Conservation (phyloP, 1,284 basidiomycete species). For the Quambalaria eucalypti region DNA sequence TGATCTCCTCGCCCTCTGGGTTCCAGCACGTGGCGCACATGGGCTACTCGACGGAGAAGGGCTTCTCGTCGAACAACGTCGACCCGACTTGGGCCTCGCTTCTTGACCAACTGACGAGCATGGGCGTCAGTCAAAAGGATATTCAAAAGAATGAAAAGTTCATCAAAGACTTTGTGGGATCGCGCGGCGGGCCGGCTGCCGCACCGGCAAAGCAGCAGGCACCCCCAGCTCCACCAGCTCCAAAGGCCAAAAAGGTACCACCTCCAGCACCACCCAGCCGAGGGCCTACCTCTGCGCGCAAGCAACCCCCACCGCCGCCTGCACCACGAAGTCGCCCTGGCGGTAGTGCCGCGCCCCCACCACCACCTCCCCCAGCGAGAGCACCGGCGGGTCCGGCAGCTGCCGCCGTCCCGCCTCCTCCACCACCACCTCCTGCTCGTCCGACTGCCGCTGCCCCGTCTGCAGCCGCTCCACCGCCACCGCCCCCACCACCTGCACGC, state of each 20-base stretch:
- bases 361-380: constrained; percentile 22
- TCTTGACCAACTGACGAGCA: constrained; percentile 61
- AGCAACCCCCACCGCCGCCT: constrained; percentile 36
- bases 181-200: constrained; percentile 50
- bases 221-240: constrained; percentile 49
- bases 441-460: constrained; percentile 48
- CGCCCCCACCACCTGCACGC: constrained; percentile 37
- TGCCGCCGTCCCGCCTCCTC: constrained; percentile 13
- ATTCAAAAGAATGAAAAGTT: constrained; percentile 74
- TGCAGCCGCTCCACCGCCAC: constrained; percentile 45
- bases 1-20: constrained; percentile 70
- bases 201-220: constrained; percentile 21
- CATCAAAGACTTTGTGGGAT: constrained; percentile 72
- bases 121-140: constrained; percentile 56
- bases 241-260: constrained; percentile 54
- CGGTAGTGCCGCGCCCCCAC: constrained; percentile 11
- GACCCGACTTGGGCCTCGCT: constrained; percentile 83
- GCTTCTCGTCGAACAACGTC: constrained; percentile 78
- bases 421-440: constrained; percentile 48
- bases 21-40: constrained; percentile 91
- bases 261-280: constrained; percentile 52
- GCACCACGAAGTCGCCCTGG: constrained; percentile 16
- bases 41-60: constrained; percentile 78
- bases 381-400: constrained; percentile 48
- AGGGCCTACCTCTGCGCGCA: constrained; percentile 31